phyloP scores from a whole-genome alignment of 257 asterid species.

The Ilex aquifolium region DNA sequence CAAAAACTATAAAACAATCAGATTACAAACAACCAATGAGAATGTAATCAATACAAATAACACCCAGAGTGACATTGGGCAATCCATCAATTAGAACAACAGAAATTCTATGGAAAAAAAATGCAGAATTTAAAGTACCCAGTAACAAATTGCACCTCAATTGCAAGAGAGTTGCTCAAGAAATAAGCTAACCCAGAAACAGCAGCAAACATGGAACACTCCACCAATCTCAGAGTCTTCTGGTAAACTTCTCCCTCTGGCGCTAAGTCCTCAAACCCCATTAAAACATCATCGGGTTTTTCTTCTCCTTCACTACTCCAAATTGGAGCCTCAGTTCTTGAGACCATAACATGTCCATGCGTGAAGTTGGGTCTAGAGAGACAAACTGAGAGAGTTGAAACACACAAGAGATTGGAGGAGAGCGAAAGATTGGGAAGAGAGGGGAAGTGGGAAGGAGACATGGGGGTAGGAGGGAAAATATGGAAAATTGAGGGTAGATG shows the following conservation, averaged over 20 bases:
- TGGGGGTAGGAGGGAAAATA: slow-evolving; percentile 11
- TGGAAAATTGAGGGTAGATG: slow-evolving; percentile 16
- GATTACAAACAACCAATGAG: too few relatives aligned
- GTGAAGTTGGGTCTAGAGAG: not conserved
- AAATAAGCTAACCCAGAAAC: slow-evolving; percentile 88
- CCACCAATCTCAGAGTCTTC: slow-evolving; percentile 80
- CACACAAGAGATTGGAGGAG: slow-evolving; percentile 2
- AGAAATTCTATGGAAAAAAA: too few relatives aligned
- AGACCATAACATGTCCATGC: slow-evolving; percentile 17
- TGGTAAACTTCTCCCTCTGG: slow-evolving; percentile 82
- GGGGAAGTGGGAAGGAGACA: slow-evolving; percentile 2
- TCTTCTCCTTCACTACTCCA: slow-evolving; percentile 33
- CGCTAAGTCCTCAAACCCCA: slow-evolving; percentile 62
- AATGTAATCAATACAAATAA: too few relatives aligned
- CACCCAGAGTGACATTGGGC: too few relatives aligned
- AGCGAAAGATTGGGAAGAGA: slow-evolving; percentile 11
- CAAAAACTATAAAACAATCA: too few relatives aligned
- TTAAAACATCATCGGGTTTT: slow-evolving; percentile 18
- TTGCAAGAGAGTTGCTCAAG: slow-evolving; percentile 85
- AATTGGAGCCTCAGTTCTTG: slow-evolving; percentile 25
- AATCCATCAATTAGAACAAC: too few relatives aligned
- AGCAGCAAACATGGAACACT: slow-evolving; percentile 97
- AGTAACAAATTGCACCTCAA: slow-evolving; percentile 51
- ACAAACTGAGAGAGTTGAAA: slow-evolving; percentile 10
- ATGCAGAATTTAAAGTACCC: not conserved